Base-by-base conservation (phyloP, 179 eudicot genomes). In the Sideroxylon spinosum region DNA sequence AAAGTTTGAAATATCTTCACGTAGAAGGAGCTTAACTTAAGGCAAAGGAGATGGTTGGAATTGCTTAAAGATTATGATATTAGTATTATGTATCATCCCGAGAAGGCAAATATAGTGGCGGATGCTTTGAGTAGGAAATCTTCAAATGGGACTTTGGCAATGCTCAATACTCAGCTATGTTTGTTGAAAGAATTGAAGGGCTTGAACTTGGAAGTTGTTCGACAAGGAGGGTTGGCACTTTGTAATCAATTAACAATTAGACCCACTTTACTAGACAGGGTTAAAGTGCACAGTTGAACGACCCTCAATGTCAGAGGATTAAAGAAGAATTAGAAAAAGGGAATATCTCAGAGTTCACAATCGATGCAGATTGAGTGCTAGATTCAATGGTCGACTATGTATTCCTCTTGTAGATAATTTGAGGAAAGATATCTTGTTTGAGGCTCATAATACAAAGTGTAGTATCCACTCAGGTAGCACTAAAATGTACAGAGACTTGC, bases 81-180 rank as follows among this genome's bases (percentile, higher is more conserved):
- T 7, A 59, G 10, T 9, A 59, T 59, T 19, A 6, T 59, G 7
- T 59, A 19, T 19, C 63, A 59, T 20, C 0, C 0, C 0, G 1
- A 23, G 25, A 68, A 68, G 22, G 50, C 25, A 9, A 68, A 68
- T 32, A 8, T 68, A 0, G 73, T 68, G 56, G n/a, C 73, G 7
- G 57, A 71, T 50, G 74, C 74, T 4, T 48, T 71, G 7, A 9
- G 74, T 50, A 71, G 60, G 29, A 71, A 71, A 26, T 32, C 37
- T 32, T 32, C 3, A 32, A 32, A 14, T 12, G 1, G 17, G 0
- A 23, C 29, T 9, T 19, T n/a, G 25, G 25, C 9, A 59, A 8
- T 9, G 0, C 25, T 59, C 7, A 19, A 0, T 59, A 20, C n/a
- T 19, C 0, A 59, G 25, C 0, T 0, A 0, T 20, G 10, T 59